Evolutionary conservation across 2,329 filamentous ascomycete species (phyloP), one percentile per base, ranked within the genome.

Genomic region (Chaetoscypha palmicola): DNA sequence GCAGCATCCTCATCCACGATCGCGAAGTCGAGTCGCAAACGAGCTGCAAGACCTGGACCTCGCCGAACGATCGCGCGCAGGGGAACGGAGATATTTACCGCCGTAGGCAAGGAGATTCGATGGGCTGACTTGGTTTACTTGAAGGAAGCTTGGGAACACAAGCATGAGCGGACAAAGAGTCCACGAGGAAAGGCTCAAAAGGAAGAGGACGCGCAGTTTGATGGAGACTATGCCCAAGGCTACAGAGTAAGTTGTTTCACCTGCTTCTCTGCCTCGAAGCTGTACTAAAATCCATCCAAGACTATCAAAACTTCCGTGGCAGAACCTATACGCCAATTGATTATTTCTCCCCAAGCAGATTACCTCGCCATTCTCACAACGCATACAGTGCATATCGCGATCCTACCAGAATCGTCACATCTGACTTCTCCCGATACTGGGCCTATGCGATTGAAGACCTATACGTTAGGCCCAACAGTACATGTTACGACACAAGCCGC

Each of bases 401-500:
- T 90, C n/a, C 72, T 97, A 3, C 91, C 91, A 20, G 84, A 94
- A 53, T 71, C 83, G 1, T 79, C 83, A 7, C 83, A 90, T 57
- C 77, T 96, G 23, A 80, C 79, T 12, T 76, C 79, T 47, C 71
- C 75, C 35, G 86, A 91, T 58, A 70, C 67, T 36, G 72, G 76
- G 8, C 78, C 82, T 4, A 72, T 95, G 57, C 86, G 86, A 59
- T 73, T 90, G 22, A 94, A 87, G 64, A 87, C 87, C 41, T 94
- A 87, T 67, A 91, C 91, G 16, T 73, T 97, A n/a, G 91, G 91
- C 1, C 89, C 90, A 22, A 94, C 88, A 2, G 89, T 85, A 3
- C 91, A 97, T 64, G 88, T 96, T 38, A 83, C 90, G 38, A 87
- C 91, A 36, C 83, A 89, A 53, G 79, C 88, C 5, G 79, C 86